Percentiles rank a stretch among this genome's conserved stretches.
phyloP scores from a whole-genome alignment of 116 monocot species.

The Phalaenopsis hybrid region DNA sequence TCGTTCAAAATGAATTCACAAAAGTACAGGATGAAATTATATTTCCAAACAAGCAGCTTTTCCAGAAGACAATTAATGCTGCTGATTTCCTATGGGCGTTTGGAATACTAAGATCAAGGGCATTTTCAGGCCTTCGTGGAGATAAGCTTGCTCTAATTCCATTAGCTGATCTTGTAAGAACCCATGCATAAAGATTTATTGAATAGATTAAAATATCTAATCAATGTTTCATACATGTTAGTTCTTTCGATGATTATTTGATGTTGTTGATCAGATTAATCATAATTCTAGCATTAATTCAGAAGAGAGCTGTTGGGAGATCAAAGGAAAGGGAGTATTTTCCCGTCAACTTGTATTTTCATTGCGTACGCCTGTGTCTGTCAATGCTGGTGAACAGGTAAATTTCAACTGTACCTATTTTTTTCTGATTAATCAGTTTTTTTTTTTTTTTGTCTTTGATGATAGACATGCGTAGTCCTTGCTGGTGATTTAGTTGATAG shows the following conservation, averaged over 20 bases:
- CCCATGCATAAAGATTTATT: not conserved
- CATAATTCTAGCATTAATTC: conserved; percentile 50
- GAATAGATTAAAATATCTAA: not conserved
- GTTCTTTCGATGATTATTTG: conserved; percentile 1
- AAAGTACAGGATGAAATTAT: conserved; percentile 67
- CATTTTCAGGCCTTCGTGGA: conserved; percentile 74
- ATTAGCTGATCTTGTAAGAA: conserved; percentile 87
- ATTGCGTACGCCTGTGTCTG: conserved; percentile 43
- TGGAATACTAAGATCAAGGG: conserved; percentile 84
- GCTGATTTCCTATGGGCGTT: conserved; percentile 83
- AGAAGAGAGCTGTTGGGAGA: conserved; percentile 68
- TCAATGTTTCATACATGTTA: not conserved
- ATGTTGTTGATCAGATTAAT: conserved; percentile 42
- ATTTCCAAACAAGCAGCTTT: conserved; percentile 48
- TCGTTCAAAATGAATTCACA: conserved; percentile 62
- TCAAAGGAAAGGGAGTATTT: conserved; percentile 71
- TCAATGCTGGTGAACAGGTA: conserved; percentile 81
- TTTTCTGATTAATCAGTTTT: too few relatives aligned
- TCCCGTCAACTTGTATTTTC: conserved; percentile 63
- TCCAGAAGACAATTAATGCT: conserved; percentile 49
- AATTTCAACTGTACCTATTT: not conserved
- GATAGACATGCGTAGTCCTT: not conserved
- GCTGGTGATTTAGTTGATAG: not conserved
- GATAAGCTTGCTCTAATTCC: conserved; percentile 86
- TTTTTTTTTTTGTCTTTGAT: not conserved